Conservation (phyloP, 148 eudicot genomes). For the Cornus florida region DNA sequence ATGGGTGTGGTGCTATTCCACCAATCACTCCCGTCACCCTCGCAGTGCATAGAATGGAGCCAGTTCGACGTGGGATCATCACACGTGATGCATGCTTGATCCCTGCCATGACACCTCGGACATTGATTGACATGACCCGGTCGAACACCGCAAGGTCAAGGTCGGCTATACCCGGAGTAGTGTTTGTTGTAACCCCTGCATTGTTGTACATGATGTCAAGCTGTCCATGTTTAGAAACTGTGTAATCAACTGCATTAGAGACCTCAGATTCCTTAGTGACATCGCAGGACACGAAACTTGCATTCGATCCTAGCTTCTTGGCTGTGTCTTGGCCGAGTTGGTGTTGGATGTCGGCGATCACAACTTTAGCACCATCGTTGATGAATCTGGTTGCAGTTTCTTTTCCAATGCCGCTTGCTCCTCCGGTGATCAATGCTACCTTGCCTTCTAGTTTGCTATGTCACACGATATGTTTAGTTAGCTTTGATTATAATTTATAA, state of each 20-base stretch:
- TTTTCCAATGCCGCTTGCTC: conserved; percentile 79
- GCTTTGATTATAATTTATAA: no score
- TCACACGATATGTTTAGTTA: not conserved
- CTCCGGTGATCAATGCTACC: conserved; percentile 88
- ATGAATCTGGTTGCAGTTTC: conserved; percentile 62
- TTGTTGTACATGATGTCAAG: conserved; percentile 90
- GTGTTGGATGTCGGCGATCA: conserved; percentile 64
- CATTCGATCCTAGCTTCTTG: conserved; percentile 47
- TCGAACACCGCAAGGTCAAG: conserved; percentile 60
- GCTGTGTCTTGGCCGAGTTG: conserved; percentile 37
- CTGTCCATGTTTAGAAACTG: conserved; percentile 47
- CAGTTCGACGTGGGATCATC: conserved; percentile 61
- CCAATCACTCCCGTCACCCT: conserved; percentile 75
- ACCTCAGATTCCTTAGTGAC: conserved; percentile 66
- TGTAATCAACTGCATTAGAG: conserved; percentile 49
- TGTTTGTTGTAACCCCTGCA: conserved; percentile 63
- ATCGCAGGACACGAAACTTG: conserved; percentile 63
- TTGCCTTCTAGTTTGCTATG: conserved; percentile 74
- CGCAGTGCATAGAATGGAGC: conserved; percentile 69
- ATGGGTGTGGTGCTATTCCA: conserved; percentile 72
- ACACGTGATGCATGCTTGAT: conserved; percentile 77
- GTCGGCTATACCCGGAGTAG: conserved; percentile 53
- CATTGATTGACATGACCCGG: conserved; percentile 63
- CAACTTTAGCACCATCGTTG: conserved; percentile 75
- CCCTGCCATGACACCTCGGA: conserved; percentile 68